Evolutionary conservation across 768 basidiomycete species (phyloP), one percentile per base, ranked within the genome.

Genomic region (Boletus vermiculosoides): DNA sequence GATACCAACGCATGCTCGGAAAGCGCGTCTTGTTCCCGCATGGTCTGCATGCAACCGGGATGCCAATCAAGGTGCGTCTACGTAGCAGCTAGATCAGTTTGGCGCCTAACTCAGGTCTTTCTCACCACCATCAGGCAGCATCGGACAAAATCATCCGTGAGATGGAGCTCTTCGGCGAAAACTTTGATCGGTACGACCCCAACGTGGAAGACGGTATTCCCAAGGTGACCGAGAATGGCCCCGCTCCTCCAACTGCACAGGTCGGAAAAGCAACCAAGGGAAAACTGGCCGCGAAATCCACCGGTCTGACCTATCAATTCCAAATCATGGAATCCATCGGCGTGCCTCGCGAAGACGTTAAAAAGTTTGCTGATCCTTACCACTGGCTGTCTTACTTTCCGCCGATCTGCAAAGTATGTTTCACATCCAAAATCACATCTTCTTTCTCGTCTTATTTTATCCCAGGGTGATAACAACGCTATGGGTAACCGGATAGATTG

Each of bases 401-500:
- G 46, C 96, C 95, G 28, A 96, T 98, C 66, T 94, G 95, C 56
- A 84, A 84, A 52, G 88, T 91, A 62, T 60, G 85, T 77, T 16
- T 54, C 13, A 33, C 37, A 22, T 55, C 22, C 6, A 15, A 30
- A 15, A 23, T 52, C 18, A 18, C 6, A 22, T 56, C 51, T 23
- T 33, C 2, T 45, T 16, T 36, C 40, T 39, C 50, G 15, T 7
- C 18, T 46, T 22, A 45, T 44, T 30, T 41, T 28, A 42, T 15
- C 41, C 30, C 61, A 85, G 80, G 70, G 66, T 42, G 97, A 99
- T 71, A 83, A 96, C 69, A 87, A 85, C 57, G 78, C 85, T 1
- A 84, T 98, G 64, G 97, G 97, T n/a, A 88, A 94, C 5, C 87
- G 96, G 52, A 90, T 98, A 65, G 97, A 99, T 76, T 99, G 97